These are phyloP conservation scores for Naegleria lovaniensis DNA, from an alignment of 208 protist genomes.

Conservation along the genomic window DNA sequence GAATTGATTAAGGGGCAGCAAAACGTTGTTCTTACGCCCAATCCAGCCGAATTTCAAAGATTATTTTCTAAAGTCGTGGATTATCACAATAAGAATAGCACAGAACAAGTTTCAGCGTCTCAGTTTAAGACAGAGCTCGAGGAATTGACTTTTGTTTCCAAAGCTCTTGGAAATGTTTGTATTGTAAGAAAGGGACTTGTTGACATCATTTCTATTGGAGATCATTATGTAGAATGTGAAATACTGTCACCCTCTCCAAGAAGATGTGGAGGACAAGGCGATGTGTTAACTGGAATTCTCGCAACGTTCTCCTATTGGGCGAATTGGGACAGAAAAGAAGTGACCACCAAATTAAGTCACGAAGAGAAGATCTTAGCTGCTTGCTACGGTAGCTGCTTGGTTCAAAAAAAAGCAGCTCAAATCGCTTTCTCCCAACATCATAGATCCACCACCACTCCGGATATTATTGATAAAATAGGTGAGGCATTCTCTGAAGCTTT, in stretches of 20 bases:
- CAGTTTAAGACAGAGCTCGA: neutral
- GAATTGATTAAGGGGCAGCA: slow-evolving; percentile 29
- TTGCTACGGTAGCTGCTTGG: slow-evolving; percentile 17
- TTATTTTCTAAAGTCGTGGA: neutral
- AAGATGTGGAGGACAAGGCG: slow-evolving; percentile 37
- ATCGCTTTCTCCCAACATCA: slow-evolving; percentile 11
- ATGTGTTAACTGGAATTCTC: slow-evolving; percentile 28
- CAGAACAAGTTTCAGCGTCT: neutral
- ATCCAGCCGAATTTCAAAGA: slow-evolving; percentile 16
- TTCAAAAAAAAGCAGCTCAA: slow-evolving; percentile 17
- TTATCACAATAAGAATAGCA: neutral
- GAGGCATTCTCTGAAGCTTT: slow-evolving; percentile 22
- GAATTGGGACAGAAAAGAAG: neutral
- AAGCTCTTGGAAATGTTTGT: slow-evolving; percentile 15
- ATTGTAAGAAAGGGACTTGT: slow-evolving; percentile 30
- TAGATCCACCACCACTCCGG: slow-evolving; percentile 21
- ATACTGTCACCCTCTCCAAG: slow-evolving; percentile 10
- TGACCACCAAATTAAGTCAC: neutral
- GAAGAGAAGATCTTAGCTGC: neutral
- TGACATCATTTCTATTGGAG: slow-evolving; percentile 31
- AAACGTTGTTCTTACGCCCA: slow-evolving; percentile 33
- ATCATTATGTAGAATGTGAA: slow-evolving; percentile 21
- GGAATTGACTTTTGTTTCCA: neutral
- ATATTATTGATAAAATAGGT: slow-evolving; percentile 34
- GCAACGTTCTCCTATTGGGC: slow-evolving; percentile 29